Conservation (phyloP, 176 grass and related monocot species). For the Eragrostis nindensis region DNA sequence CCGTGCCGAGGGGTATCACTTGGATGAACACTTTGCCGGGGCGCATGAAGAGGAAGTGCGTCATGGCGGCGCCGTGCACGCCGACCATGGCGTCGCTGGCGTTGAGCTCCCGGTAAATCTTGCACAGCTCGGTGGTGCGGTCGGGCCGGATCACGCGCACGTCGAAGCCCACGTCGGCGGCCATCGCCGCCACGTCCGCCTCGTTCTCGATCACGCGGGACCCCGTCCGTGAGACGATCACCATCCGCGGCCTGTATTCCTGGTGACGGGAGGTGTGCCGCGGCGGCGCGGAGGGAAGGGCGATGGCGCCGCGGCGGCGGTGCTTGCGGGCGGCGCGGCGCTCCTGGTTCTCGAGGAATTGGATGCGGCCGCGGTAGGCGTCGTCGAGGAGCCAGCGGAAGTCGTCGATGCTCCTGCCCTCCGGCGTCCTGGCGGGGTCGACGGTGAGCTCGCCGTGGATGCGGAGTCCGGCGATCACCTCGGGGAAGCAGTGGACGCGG, state of each 20-base stretch:
- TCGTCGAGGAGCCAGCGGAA: constrained; percentile 75
- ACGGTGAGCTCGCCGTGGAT: constrained; percentile 86
- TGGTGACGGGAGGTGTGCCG: not conserved
- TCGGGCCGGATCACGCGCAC: constrained; percentile 65
- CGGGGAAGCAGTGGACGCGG: constrained; percentile 86
- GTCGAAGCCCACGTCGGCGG: constrained; percentile 57
- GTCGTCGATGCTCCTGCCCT: constrained; percentile 57
- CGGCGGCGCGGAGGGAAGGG: not conserved
- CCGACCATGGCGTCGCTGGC: constrained; percentile 93
- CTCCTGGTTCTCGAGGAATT: constrained; percentile 48
- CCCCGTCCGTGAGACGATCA: constrained; percentile 59
- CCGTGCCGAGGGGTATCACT: constrained; percentile 71
- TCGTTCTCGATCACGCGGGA: constrained; percentile 89
- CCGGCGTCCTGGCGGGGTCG: constrained; percentile 45
- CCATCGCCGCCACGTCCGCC: constrained; percentile 39
- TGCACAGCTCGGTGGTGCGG: constrained; percentile 63
- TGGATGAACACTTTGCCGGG: constrained; percentile 87
- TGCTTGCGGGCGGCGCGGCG: constrained; percentile 33
- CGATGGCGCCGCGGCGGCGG: constrained; percentile 7
- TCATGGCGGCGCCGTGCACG: constrained; percentile 96
- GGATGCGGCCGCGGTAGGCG: constrained; percentile 60
- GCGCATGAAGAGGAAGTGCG: constrained; percentile 86
- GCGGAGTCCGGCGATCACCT: constrained; percentile 74
- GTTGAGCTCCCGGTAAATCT: constrained; percentile 74
- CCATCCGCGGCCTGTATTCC: constrained; percentile 36